phyloP scores from a whole-genome alignment of 768 basidiomycete species.

The Chiua virens region DNA sequence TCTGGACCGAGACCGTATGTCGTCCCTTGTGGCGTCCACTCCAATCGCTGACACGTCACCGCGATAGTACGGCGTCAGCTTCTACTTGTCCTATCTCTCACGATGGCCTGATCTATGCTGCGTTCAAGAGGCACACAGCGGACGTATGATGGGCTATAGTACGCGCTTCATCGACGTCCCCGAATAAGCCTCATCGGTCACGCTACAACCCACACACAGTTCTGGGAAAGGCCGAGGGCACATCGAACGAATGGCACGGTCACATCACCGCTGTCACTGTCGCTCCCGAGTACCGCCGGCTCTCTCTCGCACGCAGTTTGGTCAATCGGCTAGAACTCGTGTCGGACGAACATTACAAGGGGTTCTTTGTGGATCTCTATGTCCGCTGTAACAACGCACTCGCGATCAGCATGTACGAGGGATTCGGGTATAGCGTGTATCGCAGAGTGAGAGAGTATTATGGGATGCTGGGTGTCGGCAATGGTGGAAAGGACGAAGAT shows the following conservation, averaged over 20 bases:
- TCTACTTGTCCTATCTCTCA: conserved; percentile 86
- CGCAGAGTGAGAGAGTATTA: conserved; percentile 90
- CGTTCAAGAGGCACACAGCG: conserved; percentile 77
- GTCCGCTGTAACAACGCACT: conserved; percentile 85
- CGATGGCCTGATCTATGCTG: conserved; percentile 92
- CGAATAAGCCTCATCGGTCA: conserved; percentile 2
- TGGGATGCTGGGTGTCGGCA: conserved; percentile 70
- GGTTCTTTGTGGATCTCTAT: conserved; percentile 93
- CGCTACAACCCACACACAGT: conserved; percentile 47
- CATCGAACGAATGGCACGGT: conserved; percentile 77
- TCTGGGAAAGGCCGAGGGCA: conserved; percentile 90
- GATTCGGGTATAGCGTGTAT: conserved; percentile 91
- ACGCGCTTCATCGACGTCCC: conserved; percentile 26
- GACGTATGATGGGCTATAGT: conserved; percentile 94
- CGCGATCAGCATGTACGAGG: conserved; percentile 91
- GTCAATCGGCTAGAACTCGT: conserved; percentile 84
- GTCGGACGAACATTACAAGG: conserved; percentile 77
- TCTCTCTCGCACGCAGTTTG: conserved; percentile 84
- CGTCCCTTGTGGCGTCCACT: too few relatives aligned
- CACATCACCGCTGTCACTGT: conserved; percentile 96
- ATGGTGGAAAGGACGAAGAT: conserved; percentile 79
- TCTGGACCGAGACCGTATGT: conserved; percentile 96
- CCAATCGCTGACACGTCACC: conserved; percentile 1
- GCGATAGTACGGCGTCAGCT: conserved; percentile 76
- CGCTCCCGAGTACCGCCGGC: conserved; percentile 87